phyloP scores from a whole-genome alignment of 2,329 filamentous ascomycete genomes.

The Alternaria solani region DNA sequence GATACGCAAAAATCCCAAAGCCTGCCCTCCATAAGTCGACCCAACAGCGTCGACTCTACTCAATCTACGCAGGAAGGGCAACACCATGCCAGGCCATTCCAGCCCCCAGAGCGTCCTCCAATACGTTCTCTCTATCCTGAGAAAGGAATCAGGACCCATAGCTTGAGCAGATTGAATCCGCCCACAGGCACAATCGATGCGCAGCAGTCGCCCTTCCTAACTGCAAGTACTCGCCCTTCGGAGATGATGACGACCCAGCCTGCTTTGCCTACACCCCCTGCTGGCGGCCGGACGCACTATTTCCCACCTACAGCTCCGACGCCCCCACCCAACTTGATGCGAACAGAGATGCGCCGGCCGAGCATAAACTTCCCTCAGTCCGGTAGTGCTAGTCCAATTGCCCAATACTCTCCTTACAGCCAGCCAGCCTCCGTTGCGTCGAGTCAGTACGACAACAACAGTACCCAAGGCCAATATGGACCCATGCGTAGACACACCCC shows the following conservation, averaged over 20 bases:
- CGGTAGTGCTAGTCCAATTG: constrained; percentile 55
- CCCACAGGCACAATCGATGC: constrained; percentile 59
- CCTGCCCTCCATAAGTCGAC: constrained; percentile 47
- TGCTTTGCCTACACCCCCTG: constrained; percentile 58
- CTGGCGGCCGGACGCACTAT: constrained; percentile 48
- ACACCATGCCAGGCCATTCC: constrained; percentile 34
- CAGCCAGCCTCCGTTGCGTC: constrained; percentile 45
- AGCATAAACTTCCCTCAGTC: constrained; percentile 53
- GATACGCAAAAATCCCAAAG: constrained; percentile 47
- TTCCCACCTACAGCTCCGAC: constrained; percentile 46
- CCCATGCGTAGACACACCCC: constrained; percentile 19
- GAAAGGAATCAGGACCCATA: constrained; percentile 62
- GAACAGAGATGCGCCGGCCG: constrained; percentile 36
- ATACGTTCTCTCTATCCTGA: constrained; percentile 65
- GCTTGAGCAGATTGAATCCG: constrained; percentile 55
- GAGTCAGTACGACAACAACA: constrained; percentile 49
- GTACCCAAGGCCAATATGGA: constrained; percentile 31
- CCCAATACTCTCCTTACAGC: constrained; percentile 55
- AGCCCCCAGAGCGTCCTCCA: constrained; percentile 34
- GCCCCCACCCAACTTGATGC: constrained; percentile 36
- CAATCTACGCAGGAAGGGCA: constrained; percentile 40
- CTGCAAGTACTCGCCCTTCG: constrained; percentile 51
- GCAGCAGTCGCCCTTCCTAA: constrained; percentile 58
- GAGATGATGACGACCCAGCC: constrained; percentile 57
- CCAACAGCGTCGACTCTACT: constrained; percentile 45